Base-by-base conservation (phyloP, 495 filamentous ascomycete species). In the Penicillium soppii region DNA sequence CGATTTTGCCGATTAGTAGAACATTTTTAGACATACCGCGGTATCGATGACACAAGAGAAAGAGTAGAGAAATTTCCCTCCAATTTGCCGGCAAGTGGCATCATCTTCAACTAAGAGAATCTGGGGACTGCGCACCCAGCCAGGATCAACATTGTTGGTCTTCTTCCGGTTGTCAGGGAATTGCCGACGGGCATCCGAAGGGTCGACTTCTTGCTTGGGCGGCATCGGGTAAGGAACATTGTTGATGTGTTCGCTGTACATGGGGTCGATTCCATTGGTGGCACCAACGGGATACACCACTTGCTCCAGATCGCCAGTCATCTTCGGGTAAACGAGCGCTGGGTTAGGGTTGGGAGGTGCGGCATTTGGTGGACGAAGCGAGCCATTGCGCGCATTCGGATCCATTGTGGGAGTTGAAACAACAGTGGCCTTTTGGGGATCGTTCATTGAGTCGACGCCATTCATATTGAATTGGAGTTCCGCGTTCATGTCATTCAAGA, bases 41-140 rank as follows among this genome's bases (percentile, higher is more conserved):
- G 83, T 89, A 66, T 97, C 90, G 63, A 97, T 95, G 8, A 82
- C 80, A 65, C 94, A 97, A 46, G 87, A 82, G 64, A 96, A 92
- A 12, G 86, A 87, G 48, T 89, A 87, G 30, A 98, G 73, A 66
- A 97, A 97, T 69, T 97, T 97, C 40, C 89, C 85, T 29, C 95
- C 94, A 56, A 98, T 97, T 44, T 92, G 81, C 27, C 91, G 84
- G 67, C 94, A 97, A 2, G 92, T 97, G 43, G 84, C 86, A 68
- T 98, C 94, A 65, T 98, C 94, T 66, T 98, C 94, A 27, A 98
- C 94, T 36, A 98, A 79, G 49, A 98, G 74, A 51, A 98, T 91
- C 44, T 86, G 82, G 0, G 94, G 94, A 55, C 86, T 85, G 55
- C 86, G 83, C 16, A 84, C 71, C 92, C 92, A 97, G 5, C 82